These are phyloP conservation scores for Yamadazyma oceani DNA, from an alignment of 1,139 yeast species.

Conservation along the genomic window DNA sequence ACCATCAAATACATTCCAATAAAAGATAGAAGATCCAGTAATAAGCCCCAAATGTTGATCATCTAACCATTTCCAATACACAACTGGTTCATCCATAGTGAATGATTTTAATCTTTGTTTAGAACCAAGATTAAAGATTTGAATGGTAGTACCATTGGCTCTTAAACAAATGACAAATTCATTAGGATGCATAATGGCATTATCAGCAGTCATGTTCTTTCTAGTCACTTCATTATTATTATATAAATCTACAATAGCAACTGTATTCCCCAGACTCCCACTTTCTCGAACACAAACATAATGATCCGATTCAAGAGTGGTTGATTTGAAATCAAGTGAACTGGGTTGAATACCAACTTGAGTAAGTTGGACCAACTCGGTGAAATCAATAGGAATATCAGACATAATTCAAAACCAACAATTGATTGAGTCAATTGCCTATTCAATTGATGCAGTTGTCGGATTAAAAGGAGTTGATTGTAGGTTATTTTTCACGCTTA, in stretches of 20 bases:
- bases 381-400: slow-evolving; percentile 93
- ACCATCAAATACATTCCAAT: slow-evolving; percentile 86
- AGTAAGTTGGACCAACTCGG: slow-evolving; percentile 88
- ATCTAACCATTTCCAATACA: slow-evolving; percentile 94
- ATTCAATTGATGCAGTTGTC: slow-evolving; percentile 1
- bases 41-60: slow-evolving; percentile 77
- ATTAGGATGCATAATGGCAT: slow-evolving; percentile 93
- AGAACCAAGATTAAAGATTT: slow-evolving; percentile 84
- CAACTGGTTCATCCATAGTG: slow-evolving; percentile 84
- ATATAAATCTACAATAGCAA: slow-evolving; percentile 84
- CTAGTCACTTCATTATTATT: slow-evolving; percentile 73
- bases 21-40: slow-evolving; percentile 71
- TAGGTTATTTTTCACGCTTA: neutral
- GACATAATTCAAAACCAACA: slow-evolving; percentile 4
- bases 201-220: slow-evolving; percentile 96
- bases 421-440: slow-evolving; percentile 1
- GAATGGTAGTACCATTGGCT: slow-evolving; percentile 95
- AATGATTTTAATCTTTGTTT: slow-evolving; percentile 89
- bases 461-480: neutral
- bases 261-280: slow-evolving; percentile 75
- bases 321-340: slow-evolving; percentile 87
- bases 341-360: slow-evolving; percentile 79
- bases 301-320: slow-evolving; percentile 90
- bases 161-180: slow-evolving; percentile 88
- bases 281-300: slow-evolving; percentile 88